Conservation (phyloP, 176 grass and related monocot species). For the Microstegium vimineum region DNA sequence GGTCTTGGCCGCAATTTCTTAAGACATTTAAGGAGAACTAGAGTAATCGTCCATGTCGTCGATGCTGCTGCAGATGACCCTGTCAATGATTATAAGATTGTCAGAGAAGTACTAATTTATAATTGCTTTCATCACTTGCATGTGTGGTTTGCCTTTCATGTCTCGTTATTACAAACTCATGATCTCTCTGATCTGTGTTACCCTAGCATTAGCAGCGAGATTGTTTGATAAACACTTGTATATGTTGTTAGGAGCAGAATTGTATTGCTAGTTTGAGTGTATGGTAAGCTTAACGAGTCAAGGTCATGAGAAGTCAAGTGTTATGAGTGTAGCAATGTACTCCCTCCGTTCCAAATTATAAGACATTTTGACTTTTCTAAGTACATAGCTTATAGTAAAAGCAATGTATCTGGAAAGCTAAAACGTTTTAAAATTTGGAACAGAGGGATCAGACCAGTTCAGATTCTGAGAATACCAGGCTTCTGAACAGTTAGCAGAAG, state of each 20-base stretch:
- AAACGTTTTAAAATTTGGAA: no score
- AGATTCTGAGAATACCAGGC: background rate
- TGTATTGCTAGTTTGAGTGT: background rate
- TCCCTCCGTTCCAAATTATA: no score
- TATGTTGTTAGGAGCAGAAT: background rate
- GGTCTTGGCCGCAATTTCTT: constrained; percentile 98
- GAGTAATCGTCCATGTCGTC: constrained; percentile 86
- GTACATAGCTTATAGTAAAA: no score
- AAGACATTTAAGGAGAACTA: constrained; percentile 93
- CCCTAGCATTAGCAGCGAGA: background rate
- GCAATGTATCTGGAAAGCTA: no score
- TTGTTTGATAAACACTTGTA: background rate
- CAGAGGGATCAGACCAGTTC: background rate
- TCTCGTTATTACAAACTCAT: background rate
- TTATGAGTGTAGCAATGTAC: background rate
- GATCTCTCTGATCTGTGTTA: constrained; percentile 5
- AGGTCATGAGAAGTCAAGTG: background rate
- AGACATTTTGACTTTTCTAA: no score
- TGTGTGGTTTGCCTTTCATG: background rate
- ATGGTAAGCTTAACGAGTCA: background rate
- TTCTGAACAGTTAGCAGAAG: background rate
- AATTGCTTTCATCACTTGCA: constrained; percentile 18
- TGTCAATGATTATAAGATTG: constrained; percentile 84
- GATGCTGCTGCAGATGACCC: constrained; percentile 86
- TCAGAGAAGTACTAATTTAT: constrained; percentile 68